Base-by-base conservation (phyloP, 345 rosid genomes). In the Moringa oleifera region DNA sequence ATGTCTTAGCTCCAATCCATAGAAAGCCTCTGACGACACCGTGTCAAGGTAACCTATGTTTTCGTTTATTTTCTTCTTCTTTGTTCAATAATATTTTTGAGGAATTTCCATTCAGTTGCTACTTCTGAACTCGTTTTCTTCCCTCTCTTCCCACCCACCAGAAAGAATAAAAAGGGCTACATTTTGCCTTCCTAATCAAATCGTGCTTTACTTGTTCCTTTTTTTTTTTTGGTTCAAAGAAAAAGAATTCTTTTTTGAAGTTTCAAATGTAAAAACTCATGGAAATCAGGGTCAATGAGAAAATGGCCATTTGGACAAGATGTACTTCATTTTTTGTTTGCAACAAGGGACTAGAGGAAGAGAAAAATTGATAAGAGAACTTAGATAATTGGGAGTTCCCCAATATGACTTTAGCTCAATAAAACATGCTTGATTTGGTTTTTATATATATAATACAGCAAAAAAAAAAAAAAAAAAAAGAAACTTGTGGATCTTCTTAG, bases 21-120 rank as follows among this genome's bases (percentile, higher is more conserved):
- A 56, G 28, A 36, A 57, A 58, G 8, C 54, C 77, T 60, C 23
- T 77, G 23, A 55, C 58, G 36, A 20, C 65, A 55, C 55, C 77
- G 10, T 59, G 63, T 69, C 90, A 68, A 80, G 90, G 92, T 84
- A 63, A 24, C 67, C 67, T 61, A 25, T 59, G 59, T 62, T 22
- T 25, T 60, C 24, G 4, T 52, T 54, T 22, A 23, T 55, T 62
- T 50, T 18, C 37, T 57, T 50, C 20, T 20, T 62, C 10, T 1
- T 36, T 21, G 50, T 24, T 62, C 8, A 8, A 37, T 37, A 33
- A 50, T 41, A 52, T 0, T 0, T 24, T 21, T 16, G 47, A 41
- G 1, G 17, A 41, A 41, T 41, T 4, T 41, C 47, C 17, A 9
- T 15, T 41, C 17, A 41, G 12, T 41, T 4, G 47, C 17, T 28